phyloP scores from a whole-genome alignment of 139 green algal species.

The Coccomyxa sp. region DNA sequence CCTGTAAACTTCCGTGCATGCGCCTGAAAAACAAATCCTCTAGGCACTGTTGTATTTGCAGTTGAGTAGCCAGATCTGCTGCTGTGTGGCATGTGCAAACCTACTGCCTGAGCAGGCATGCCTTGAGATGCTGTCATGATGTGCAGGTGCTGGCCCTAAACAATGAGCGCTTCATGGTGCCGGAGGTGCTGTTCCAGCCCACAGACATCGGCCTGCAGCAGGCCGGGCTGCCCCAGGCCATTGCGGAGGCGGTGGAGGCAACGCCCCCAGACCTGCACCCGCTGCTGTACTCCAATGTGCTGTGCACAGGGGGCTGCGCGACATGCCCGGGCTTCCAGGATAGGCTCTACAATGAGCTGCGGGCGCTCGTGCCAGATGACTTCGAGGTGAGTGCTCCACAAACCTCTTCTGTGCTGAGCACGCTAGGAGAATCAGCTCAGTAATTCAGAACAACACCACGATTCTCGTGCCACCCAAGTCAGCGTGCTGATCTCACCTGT shows the following conservation, averaged over 20 bases:
- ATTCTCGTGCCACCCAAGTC: not conserved
- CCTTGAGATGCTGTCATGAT: too few species aligned
- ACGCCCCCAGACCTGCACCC: slow-evolving; percentile 60
- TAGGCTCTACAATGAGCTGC: slow-evolving; percentile 51
- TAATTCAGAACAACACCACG: not conserved
- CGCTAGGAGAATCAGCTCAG: not conserved
- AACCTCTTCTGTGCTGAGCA: not conserved
- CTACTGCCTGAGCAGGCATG: too few species aligned
- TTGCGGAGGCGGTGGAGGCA: slow-evolving; percentile 37
- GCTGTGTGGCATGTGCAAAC: too few species aligned
- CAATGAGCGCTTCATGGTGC: slow-evolving; percentile 98
- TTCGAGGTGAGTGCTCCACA: slow-evolving; percentile 24
- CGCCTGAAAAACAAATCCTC: too few species aligned
- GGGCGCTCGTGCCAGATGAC: slow-evolving; percentile 63
- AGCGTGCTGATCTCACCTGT: not conserved
- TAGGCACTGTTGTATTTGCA: too few species aligned
- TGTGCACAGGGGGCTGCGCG: slow-evolving; percentile 51
- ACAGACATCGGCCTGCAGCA: slow-evolving; percentile 41
- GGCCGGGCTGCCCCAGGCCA: slow-evolving; percentile 45
- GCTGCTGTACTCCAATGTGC: slow-evolving; percentile 76
- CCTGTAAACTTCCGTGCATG: too few species aligned
- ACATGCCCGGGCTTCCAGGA: slow-evolving; percentile 62
- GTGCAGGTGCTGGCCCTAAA: slow-evolving; percentile 81
- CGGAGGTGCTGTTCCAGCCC: slow-evolving; percentile 83
- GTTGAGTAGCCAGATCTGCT: too few species aligned